Evolutionary conservation across 306 rosid species (phyloP), one percentile per base, ranked within the genome.

Genomic region (Cucumis cinereus): DNA sequence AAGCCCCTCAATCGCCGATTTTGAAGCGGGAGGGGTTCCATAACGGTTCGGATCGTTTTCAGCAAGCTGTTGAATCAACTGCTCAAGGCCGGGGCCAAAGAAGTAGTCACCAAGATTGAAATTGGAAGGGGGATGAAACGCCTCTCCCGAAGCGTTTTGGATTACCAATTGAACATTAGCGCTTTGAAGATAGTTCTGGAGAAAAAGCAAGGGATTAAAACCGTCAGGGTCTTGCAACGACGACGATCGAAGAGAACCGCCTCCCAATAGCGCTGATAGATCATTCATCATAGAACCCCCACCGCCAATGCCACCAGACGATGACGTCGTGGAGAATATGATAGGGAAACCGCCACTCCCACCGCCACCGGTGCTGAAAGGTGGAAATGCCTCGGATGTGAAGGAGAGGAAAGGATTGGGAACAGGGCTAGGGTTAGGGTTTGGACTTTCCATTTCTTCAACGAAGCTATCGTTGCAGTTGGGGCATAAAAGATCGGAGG

Each of bases 51-150:
- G 98, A 77, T 93, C 98, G 28, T 93, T 93, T 87, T 93, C 98
- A 2, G 98, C 96, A 1, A 93, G 90, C 49, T 93, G 98, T 69
- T 93, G 98, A 79, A 93, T 93, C 87, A 93, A 87, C 79, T 93
- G 93, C 89, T 93, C 98, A 11, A 93, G 96, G 1, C 98, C 98
- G 0, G 97, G 93, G 7, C 98, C 97, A 13, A 93, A 90, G 82
- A 93, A 93, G 86, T 93, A 93, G 76, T 93, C 98, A 3, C 98
- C 98, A 0, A 85, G 87, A 73, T 87, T 93, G 63, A 80, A 78
- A 78, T 92, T 92, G 2, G 86, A 35, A 0, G 90, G 83, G 7
- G 85, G 74, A 15, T 90, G 91, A 24, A 86, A 77, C 4, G 88
- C 82, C 45, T 90, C 98, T 10, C 89, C 95, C 10, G 84, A 67